Conservation (phyloP, 371 early-diverging fungal species). For the Circinella minor region DNA sequence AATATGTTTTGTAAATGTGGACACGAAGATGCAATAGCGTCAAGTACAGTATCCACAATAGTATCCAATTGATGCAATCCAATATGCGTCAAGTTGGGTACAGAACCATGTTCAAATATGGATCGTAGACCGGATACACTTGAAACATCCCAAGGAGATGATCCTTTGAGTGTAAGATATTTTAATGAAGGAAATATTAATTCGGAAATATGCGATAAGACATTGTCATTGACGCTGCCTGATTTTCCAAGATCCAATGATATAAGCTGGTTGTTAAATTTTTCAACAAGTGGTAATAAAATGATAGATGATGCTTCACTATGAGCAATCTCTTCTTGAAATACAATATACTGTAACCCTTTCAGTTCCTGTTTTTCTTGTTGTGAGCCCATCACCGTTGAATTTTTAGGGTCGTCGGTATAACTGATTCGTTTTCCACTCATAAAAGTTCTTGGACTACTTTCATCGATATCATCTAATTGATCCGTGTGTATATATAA, state of each 20-base stretch:
- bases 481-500: too few species aligned
- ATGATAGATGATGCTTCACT: neutral
- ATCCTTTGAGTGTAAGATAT: neutral
- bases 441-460: too few species aligned
- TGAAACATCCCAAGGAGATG: neutral
- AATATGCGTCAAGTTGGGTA: neutral
- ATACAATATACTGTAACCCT: conserved; percentile 2
- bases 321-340: neutral
- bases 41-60: neutral
- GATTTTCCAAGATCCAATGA: neutral
- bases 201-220: neutral
- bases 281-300: neutral
- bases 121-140: neutral
- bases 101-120: neutral
- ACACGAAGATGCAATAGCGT: neutral
- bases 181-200: neutral
- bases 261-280: neutral
- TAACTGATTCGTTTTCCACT: too few species aligned
- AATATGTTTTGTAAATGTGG: neutral
- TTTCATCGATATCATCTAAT: too few species aligned
- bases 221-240: neutral
- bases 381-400: too few species aligned
- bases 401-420: too few species aligned
- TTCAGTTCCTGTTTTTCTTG: neutral
- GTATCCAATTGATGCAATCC: neutral